Percentiles rank a stretch among this genome's conserved stretches.
Evolutionary conservation across 768 basidiomycete genomes (phyloP).

Genomic region (Hemileccinum impolitum): DNA sequence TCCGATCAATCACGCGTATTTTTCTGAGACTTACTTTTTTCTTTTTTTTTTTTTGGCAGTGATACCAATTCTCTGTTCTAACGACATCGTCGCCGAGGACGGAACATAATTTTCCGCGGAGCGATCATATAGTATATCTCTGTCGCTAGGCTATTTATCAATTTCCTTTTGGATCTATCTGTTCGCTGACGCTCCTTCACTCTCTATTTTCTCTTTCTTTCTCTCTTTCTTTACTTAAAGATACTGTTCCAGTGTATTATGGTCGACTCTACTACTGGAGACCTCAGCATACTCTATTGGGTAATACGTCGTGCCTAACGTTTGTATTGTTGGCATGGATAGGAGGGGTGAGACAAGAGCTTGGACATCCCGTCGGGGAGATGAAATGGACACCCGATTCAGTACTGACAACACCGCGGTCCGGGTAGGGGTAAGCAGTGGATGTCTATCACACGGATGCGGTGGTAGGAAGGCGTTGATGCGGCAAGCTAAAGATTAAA

Average conservation of each 20-base stretch:
- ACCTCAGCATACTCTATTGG: background rate
- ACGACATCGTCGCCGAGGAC: background rate
- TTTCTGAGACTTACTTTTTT: background rate
- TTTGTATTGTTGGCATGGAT: background rate
- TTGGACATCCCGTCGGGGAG: background rate
- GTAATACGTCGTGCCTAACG: background rate
- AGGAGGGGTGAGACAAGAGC: background rate
- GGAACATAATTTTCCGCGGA: slow-evolving; percentile 5
- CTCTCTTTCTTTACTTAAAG: background rate
- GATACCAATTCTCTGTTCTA: slow-evolving; percentile 14
- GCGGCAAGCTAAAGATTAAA: background rate
- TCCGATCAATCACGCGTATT: background rate
- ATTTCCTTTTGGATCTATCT: slow-evolving; percentile 2
- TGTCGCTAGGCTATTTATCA: slow-evolving; percentile 6
- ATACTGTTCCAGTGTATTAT: slow-evolving; percentile 6
- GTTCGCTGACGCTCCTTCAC: background rate
- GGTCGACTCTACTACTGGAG: background rate
- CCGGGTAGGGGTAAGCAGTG: too few species aligned
- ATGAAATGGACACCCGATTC: background rate
- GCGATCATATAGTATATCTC: slow-evolving; percentile 16
- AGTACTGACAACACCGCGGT: too few species aligned
- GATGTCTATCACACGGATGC: background rate
- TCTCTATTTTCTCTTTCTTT: background rate
- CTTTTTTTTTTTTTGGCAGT: slow-evolving; percentile 11
- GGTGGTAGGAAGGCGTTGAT: background rate